phyloP scores from a whole-genome alignment of 345 rosid genomes.

The Salix suchowensis region DNA sequence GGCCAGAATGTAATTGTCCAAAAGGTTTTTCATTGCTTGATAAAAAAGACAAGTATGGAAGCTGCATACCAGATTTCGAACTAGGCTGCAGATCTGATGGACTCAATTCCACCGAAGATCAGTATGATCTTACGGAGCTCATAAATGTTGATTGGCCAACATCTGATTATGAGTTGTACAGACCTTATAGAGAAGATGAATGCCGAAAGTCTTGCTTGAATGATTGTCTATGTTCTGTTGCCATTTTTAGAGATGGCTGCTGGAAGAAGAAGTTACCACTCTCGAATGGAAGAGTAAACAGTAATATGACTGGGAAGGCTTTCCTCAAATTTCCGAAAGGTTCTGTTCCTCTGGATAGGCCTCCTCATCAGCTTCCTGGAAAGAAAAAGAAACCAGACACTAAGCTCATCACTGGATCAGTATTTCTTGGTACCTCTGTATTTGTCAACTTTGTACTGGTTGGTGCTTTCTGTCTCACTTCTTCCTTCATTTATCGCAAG shows the following conservation, averaged over 20 bases:
- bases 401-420: conserved; percentile 12
- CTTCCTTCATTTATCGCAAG: conserved; percentile 10
- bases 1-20: no score
- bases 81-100: no score
- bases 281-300: conserved; percentile 23
- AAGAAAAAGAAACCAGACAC: background rate
- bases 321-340: conserved; percentile 30
- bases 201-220: no score
- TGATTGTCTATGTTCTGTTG: no score
- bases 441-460: conserved; percentile 14
- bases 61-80: no score
- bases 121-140: no score
- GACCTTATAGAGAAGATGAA: no score
- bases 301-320: background rate
- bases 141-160: no score
- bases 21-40: no score
- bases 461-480: conserved; percentile 1
- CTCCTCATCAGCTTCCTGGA: background rate
- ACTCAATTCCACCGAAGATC: no score
- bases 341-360: background rate
- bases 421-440: conserved; percentile 30
- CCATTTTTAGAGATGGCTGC: conserved; percentile 17
- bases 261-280: conserved; percentile 43
- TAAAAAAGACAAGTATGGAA: no score
- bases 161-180: no score